Base-by-base conservation (phyloP, 805 yeast genomes). In the Candida sphagnicola region DNA sequence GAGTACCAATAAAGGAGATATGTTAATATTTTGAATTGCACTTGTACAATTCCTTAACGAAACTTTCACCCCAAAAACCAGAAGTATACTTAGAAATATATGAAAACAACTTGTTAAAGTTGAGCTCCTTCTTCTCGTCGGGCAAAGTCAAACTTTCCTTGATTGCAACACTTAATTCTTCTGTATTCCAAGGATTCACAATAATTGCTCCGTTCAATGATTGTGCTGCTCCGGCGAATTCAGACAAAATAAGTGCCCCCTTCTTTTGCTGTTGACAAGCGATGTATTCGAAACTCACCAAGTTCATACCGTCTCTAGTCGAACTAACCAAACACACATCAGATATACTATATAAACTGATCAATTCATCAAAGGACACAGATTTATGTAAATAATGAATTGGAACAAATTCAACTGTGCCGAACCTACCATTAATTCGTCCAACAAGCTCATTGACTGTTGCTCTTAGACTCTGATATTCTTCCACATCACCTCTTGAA, bases 161-260 rank as follows among this genome's bases (percentile, higher is more conserved):
- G 39, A 91, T 83, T 3, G 97, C 84, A 31, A 78, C 85, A 14
- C 95, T 80, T 56, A 91, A 63, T 50, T 93, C 99, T 49, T 93
- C 99, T 16, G 90, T 91, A 58, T 91, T 93, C 99, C 99, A 93
- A 3, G 99, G 99, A 56, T 93, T 93, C 15, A 93, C 95, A 42
- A 93, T 79, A 11, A 91, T 59, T 1, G 96, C 89, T 17, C 99
- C 99, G 56, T 93, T 91, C 46, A 93, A 70, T 1, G 95, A 85
- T 65, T 93, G 99, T 1, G 99, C 98, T n/a, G 99, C 99, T 35
- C 99, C 99, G 0, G 99, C 93, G 65, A 93, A 93, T 65, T 93
- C 99, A 30, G 95, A 83, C 45, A 93, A 61, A 35, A 93, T 85
- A 49, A 93, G 71, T 3, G 89, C 80, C 6, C 99, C 99, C 46